Evolutionary conservation across 805 yeast genomes (phyloP).

Genomic region (Ogataea saltuana): DNA sequence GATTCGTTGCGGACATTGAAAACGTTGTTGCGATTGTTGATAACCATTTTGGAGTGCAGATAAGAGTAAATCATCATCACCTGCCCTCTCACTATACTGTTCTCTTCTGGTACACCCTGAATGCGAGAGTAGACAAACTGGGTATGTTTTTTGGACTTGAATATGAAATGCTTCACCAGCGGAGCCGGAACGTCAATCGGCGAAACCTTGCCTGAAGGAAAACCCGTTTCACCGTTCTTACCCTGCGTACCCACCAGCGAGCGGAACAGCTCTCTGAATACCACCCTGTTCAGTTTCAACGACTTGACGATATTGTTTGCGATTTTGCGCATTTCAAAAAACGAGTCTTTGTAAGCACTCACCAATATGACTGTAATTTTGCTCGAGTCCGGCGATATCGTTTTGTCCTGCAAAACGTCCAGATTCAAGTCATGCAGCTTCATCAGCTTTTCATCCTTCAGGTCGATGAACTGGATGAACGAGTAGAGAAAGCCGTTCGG

Average conservation of each 20-base stretch:
- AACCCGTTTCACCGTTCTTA: constrained; percentile 29
- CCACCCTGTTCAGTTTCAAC: constrained; percentile 40
- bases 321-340: constrained; percentile 68
- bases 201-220: constrained; percentile 40
- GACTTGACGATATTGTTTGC: constrained; percentile 52
- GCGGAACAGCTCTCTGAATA: constrained; percentile 31
- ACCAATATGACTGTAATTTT: constrained; percentile 47
- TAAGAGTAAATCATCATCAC: constrained; percentile 32
- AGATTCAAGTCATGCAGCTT: constrained; percentile 31
- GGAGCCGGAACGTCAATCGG: constrained; percentile 58
- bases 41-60: constrained; percentile 26
- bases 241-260: constrained; percentile 34
- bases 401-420: constrained; percentile 18
- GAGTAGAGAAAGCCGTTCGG: constrained; percentile 84
- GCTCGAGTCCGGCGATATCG: constrained; percentile 24
- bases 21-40: constrained; percentile 10
- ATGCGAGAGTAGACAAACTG: constrained; percentile 50
- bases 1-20: not conserved
- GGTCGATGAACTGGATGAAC: constrained; percentile 62
- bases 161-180: constrained; percentile 73
- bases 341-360: constrained; percentile 74
- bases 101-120: constrained; percentile 21
- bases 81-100: constrained; percentile 24
- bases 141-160: constrained; percentile 65
- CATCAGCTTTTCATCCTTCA: constrained; percentile 35